A percentile compares a stretch with the other conserved stretches of the same genome.
phyloP scores from a whole-genome alignment of 2,329 filamentous ascomycete species.

The Alternaria ethzedia region DNA sequence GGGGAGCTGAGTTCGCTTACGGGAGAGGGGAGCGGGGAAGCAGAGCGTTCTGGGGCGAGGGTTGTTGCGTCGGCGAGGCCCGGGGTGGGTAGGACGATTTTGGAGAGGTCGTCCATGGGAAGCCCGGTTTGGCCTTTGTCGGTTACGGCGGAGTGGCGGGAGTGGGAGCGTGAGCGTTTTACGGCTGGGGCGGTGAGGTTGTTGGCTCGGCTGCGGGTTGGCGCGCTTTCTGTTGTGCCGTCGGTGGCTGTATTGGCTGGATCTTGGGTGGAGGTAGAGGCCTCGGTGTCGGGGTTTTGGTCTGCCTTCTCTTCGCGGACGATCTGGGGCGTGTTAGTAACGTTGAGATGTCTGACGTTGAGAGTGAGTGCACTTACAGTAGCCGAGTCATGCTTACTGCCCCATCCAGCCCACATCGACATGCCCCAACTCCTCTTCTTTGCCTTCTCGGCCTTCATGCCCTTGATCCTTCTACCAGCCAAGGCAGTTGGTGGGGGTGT shows the following conservation, averaged over 20 bases:
- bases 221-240: constrained; percentile 37
- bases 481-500: constrained; percentile 82
- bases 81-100: constrained; percentile 26
- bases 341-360: neutral
- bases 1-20: constrained; percentile 1
- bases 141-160: constrained; percentile 39
- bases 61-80: constrained; percentile 37
- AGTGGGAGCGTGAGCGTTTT: constrained; percentile 34
- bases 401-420: constrained; percentile 85
- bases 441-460: constrained; percentile 56
- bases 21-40: constrained; percentile 29
- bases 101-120: constrained; percentile 28
- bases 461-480: constrained; percentile 69
- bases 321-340: constrained; percentile 32
- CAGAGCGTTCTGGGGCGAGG: constrained; percentile 37
- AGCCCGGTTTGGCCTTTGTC: constrained; percentile 40
- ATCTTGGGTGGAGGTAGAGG: constrained; percentile 37
- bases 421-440: constrained; percentile 76
- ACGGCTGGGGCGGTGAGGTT: constrained; percentile 4
- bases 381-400: constrained; percentile 83
- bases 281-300: constrained; percentile 20
- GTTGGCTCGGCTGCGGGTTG: constrained; percentile 13
- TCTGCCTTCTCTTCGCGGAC: constrained; percentile 43
- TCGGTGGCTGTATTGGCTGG: constrained; percentile 32
- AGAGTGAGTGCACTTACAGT: constrained; percentile 59